These are phyloP conservation scores for Immersiporthe knoxdaviesiana DNA, from an alignment of 2,329 filamentous ascomycete genomes.

Conservation along the genomic window DNA sequence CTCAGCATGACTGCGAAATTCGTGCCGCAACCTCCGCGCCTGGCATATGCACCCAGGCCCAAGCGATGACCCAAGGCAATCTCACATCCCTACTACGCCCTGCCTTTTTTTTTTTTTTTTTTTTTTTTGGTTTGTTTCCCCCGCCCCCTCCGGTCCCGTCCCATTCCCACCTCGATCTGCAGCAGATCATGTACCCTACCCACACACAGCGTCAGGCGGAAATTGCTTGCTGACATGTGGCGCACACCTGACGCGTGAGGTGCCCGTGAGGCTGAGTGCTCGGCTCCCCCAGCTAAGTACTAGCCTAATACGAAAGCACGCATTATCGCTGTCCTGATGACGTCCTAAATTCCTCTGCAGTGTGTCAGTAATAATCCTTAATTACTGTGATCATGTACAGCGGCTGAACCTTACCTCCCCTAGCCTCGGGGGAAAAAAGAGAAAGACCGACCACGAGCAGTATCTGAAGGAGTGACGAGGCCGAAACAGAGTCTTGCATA, in stretches of 20 bases:
- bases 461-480: neutral
- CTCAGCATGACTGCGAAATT: neutral
- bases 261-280: neutral
- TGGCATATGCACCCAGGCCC: neutral
- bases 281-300: neutral
- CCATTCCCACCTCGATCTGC: neutral
- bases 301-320: neutral
- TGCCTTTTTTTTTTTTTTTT: neutral
- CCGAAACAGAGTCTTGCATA: neutral
- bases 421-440: too few species aligned
- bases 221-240: constrained; percentile 1
- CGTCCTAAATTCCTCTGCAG: neutral
- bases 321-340: neutral
- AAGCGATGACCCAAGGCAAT: neutral
- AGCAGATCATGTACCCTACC: neutral
- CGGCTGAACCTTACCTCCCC: too few species aligned
- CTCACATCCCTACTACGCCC: neutral
- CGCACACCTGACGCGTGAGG: neutral
- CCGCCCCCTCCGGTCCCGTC: too few species aligned
- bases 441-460: neutral
- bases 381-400: neutral
- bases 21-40: neutral
- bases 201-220: neutral
- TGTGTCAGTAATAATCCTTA: neutral
- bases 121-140: too few species aligned